Evolutionary conservation across 352 stramenopile genomes (phyloP), one percentile per base, ranked within the genome.

Genomic region (Phytopythium sindhum): DNA sequence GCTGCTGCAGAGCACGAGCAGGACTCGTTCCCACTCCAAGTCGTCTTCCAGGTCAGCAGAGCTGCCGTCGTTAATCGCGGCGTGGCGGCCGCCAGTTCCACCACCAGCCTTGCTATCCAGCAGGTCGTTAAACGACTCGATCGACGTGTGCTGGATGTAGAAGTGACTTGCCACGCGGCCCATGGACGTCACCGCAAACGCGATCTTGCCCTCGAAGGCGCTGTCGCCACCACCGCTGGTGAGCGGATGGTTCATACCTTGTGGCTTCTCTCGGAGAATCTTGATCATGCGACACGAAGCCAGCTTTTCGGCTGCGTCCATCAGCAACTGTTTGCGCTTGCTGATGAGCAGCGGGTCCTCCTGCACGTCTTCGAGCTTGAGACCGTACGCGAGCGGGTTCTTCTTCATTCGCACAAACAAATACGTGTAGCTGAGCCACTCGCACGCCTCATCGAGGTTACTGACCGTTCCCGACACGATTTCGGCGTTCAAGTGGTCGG

Each of bases 401-500:
- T 97, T 97, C 41, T 88, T 82, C 97, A 99, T 99, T 31, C 98
- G 87, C 14, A 99, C 96, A 70, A 98, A 98, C n/a, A 99, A 67
- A 76, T 99, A 99, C 14, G 98, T 99, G 74, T 98, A 98, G 52
- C 87, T 95, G 35, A 99, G 84, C 98, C 98, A 99, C 45, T 91
- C 87, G 17, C 97, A 96, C 4, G 96, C 97, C 72, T 99, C 97
- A 4, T 96, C 74, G 7, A 99, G 82, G 60, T 98, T 99, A 21
- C 95, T 99, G 17, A 99, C 97, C 0, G 97, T 99, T 5, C 98
- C 97, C 4, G 96, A 98, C 9, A 99, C 96, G 54, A 99, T 97
- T 70, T 99, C 98, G 7, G 98, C 98, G 73, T 99, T 99, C 58
- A 99, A 71, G 66, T 99, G 97, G 69, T 99, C 98, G 3, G 97